Conservation (phyloP, 805 yeast species). For the Candida sanyiensis region DNA sequence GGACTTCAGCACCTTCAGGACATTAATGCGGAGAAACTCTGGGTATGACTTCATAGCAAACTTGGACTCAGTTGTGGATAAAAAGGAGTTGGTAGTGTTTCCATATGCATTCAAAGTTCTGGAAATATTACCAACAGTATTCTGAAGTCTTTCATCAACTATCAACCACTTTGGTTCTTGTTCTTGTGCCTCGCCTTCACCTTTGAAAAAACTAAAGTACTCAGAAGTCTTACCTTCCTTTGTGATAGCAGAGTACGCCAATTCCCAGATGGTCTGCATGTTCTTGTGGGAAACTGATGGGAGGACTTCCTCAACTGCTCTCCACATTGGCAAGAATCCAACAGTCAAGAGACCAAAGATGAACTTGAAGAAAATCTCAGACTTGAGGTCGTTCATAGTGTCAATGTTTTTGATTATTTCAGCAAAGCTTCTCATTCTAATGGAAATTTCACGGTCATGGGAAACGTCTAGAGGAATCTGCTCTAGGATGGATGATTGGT, state of each 20-base stretch:
- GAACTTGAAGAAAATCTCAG: conserved; percentile 39
- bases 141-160: conserved; percentile 18
- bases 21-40: conserved; percentile 39
- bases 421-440: conserved; percentile 59
- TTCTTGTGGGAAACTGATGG: conserved; percentile 39
- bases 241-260: conserved; percentile 35
- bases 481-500: conserved; percentile 56
- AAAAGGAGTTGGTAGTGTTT: conserved; percentile 9
- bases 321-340: conserved; percentile 83
- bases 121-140: conserved; percentile 11
- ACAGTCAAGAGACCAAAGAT: conserved; percentile 68
- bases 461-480: conserved; percentile 63
- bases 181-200: conserved; percentile 10
- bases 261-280: conserved; percentile 49
- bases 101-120: conserved; percentile 9
- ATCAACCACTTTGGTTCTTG: conserved; percentile 14
- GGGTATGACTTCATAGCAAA: conserved; percentile 12
- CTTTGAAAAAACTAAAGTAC: conserved; percentile 10
- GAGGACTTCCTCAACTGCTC: conserved; percentile 59
- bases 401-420: conserved; percentile 32
- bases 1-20: conserved; percentile 48
- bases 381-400: conserved; percentile 18
- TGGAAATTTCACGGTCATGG: conserved; percentile 67
- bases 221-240: conserved; percentile 4
- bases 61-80: conserved; percentile 14